Evolutionary conservation across 1,284 basidiomycete species (phyloP), one percentile per base, ranked within the genome.

Genomic region (Termitomyces sp.): DNA sequence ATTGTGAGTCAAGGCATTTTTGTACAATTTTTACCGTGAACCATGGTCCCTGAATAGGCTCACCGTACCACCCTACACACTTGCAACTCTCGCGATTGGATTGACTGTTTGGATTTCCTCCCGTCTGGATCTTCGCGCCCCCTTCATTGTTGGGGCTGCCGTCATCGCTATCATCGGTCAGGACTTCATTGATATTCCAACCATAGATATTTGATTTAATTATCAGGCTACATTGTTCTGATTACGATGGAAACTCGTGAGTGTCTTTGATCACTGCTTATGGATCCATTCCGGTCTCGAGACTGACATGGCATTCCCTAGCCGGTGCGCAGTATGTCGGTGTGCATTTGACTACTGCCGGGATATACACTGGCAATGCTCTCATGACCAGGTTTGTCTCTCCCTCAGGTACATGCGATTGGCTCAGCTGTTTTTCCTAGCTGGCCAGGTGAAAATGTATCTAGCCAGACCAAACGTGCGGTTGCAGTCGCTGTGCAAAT

Each of bases 361-460:
- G 84, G 1, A 72, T 85, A 8, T 88, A 84, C 63, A 76, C 78
- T 0, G 81, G 77, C 18, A 84, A 81, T 61, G 76, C 83, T 8
- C 64, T 84, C 21, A 69, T 84, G 33, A 64, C 80, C 14, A 79
- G 76, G 70, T 79, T 60, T 55, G 19, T 9, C 45, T 19, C 13
- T n/a, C 33, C 33, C 5, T 34, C 6, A n/a, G 5, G 33, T 14
- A n/a, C 14, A 31, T 40, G 18, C 3, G 10, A 40, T 21, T 10
- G 1, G 26, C 28, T 43, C 24, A 7, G 3, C 48, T 35, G 45
- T 21, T 24, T 8, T 24, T 40, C 26, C 35, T 14, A 80, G 79
- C 52, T 84, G 84, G 78, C 83, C 84, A 0, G 74, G 79, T n/a
- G 83, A 86, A 67, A 87, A 87, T 57, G 79, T 86, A n/a, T 80